Base-by-base conservation (phyloP, 768 basidiomycete genomes). In the Paxillus involutus region DNA sequence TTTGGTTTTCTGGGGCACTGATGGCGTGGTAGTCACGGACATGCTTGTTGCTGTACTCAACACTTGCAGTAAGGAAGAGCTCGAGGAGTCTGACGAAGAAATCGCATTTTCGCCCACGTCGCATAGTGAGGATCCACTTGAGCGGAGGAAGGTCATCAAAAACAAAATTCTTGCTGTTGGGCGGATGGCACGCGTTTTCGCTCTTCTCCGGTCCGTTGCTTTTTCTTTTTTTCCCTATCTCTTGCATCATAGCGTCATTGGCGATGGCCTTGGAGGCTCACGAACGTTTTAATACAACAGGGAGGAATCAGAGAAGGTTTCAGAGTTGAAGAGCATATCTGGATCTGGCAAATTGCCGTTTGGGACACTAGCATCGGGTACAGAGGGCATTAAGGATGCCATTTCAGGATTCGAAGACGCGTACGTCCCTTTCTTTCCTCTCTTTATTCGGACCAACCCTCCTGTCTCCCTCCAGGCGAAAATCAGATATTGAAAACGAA, bases 161-260 rank as follows among this genome's bases (percentile, higher is more conserved):
- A 96, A 91, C 78, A 99, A 98, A 81, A 98, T 99, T 59, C 83
- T 98, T 75, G 94, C 94, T 47, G 94, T 99, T 37, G 97, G 96
- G 33, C 81, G 94, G 58, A 95, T 99, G 91, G 88, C 94, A 12
- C 80, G 94, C 43, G 94, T 99, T 29, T 98, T 99, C 74, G 90
- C 95, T 4, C 79, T 99, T 33, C 84, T 99, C 54, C 89, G 95
- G 93, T 96, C 53, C 55, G 88, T 75, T n/a, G 24, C n/a, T n/a
- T 40, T n/a, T 3, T 11, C n/a, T n/a, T 40, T n/a, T 3, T 11
- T 12, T 17, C 17, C 17, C 3, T 26, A 7, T 4, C 19, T 41
- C 10, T 35, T 14, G 52, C 12, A 24, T 41, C 51, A 12, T 12
- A 10, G 1, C 12, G 12, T 35, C 35, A 13, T 26, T 26, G 26